phyloP scores from a whole-genome alignment of 1,139 yeast species.

The Protomyces inouyei region DNA sequence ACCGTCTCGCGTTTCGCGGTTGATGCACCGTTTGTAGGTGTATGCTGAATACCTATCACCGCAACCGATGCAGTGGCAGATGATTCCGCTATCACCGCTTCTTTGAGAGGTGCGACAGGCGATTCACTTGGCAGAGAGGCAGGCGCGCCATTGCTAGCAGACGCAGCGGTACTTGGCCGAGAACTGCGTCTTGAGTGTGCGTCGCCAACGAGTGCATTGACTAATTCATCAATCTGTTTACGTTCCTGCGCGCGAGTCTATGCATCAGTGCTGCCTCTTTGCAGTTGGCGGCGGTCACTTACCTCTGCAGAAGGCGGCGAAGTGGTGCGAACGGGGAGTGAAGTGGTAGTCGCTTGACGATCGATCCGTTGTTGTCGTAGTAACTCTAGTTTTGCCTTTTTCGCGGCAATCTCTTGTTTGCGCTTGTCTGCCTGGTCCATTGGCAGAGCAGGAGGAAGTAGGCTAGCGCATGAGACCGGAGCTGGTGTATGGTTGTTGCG shows the following conservation, averaged over 20 bases:
- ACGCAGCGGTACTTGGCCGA: background rate
- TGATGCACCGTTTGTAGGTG: background rate
- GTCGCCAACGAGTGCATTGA: conserved; percentile 32
- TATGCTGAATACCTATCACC: background rate
- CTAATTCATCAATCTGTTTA: conserved; percentile 33
- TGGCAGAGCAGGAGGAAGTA: background rate
- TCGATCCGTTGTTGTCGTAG: conserved; percentile 42
- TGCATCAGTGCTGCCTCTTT: background rate
- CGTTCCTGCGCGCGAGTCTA: conserved; percentile 11
- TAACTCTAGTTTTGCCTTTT: conserved; percentile 46
- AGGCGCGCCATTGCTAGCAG: background rate
- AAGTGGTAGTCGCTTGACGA: conserved; percentile 27
- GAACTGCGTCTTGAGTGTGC: background rate
- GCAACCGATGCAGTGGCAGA: background rate
- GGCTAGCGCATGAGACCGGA: background rate
- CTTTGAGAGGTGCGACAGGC: background rate
- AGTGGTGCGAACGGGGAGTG: background rate
- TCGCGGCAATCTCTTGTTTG: conserved; percentile 47
- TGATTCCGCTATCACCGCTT: background rate
- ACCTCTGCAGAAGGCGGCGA: background rate
- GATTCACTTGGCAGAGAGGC: background rate
- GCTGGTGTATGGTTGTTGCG: background rate
- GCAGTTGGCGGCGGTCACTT: background rate
- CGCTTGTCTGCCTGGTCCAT: conserved; percentile 33
- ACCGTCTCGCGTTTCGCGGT: conserved; percentile 18